Percentiles rank a stretch among this genome's conserved stretches.
phyloP scores from a whole-genome alignment of 2,329 filamentous ascomycete genomes.

The Microdochium nivale region DNA sequence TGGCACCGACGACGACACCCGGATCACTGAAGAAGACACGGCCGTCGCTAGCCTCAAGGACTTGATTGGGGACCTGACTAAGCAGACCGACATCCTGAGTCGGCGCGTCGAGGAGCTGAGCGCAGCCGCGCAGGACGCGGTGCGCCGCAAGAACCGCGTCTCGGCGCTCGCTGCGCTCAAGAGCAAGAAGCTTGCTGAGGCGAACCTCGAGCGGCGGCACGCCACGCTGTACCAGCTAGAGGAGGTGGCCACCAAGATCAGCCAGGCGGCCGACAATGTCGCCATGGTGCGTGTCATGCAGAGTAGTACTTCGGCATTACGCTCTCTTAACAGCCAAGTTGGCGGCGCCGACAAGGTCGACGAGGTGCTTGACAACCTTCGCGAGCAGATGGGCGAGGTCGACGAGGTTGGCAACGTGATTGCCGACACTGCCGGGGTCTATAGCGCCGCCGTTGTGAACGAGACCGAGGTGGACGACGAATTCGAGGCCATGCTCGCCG shows the following conservation, averaged over 20 bases:
- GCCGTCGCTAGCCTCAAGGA: slow-evolving; percentile 79
- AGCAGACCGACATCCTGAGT: slow-evolving; percentile 60
- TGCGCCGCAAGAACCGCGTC: slow-evolving; percentile 63
- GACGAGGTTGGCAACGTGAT: slow-evolving; percentile 78
- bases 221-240: slow-evolving; percentile 75
- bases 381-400: slow-evolving; percentile 70
- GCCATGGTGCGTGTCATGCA: slow-evolving; percentile 79
- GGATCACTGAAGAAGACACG: slow-evolving; percentile 68
- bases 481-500: slow-evolving; percentile 63
- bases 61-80: slow-evolving; percentile 64
- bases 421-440: slow-evolving; percentile 45
- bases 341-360: slow-evolving; percentile 72
- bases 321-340: slow-evolving; percentile 63
- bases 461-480: slow-evolving; percentile 84
- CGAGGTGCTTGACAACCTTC: slow-evolving; percentile 63
- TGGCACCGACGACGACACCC: slow-evolving; percentile 27
- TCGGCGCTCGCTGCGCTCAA: slow-evolving; percentile 71
- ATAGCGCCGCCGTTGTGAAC: slow-evolving; percentile 45
- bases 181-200: slow-evolving; percentile 74
- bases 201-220: slow-evolving; percentile 61
- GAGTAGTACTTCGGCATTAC: slow-evolving; percentile 63
- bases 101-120: slow-evolving; percentile 59
- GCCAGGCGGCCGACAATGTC: slow-evolving; percentile 78
- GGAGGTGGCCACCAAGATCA: slow-evolving; percentile 71
- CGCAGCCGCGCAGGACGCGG: slow-evolving; percentile 57